Conservation (phyloP, 805 yeast species). For the Maudiozyma bulderi region DNA sequence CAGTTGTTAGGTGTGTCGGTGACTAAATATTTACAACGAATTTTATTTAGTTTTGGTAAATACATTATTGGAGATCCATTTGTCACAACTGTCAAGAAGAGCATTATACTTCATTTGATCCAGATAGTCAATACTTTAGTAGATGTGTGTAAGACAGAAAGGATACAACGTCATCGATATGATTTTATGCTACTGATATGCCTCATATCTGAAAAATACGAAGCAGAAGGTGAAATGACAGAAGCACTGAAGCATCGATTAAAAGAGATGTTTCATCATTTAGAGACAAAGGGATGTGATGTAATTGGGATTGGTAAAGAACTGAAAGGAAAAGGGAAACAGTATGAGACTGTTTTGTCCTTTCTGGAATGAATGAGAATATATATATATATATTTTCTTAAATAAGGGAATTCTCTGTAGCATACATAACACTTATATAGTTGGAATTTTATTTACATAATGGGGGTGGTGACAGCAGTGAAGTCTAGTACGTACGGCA, state of each 20-base stretch:
- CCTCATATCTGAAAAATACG: slow-evolving; percentile 18
- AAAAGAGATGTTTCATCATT: neutral
- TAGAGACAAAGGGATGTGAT: neutral
- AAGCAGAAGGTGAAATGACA: slow-evolving; percentile 17
- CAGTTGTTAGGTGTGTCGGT: slow-evolving; percentile 4
- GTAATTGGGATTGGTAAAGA: neutral
- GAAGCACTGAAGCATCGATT: neutral
- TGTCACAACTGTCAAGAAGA: slow-evolving; percentile 14
- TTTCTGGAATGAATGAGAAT: too few species aligned
- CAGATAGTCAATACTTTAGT: slow-evolving; percentile 7
- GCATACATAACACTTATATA: too few species aligned
- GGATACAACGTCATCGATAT: slow-evolving; percentile 18
- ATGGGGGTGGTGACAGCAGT: too few species aligned
- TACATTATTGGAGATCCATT: slow-evolving; percentile 22
- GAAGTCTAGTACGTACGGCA: too few species aligned
- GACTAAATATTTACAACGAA: slow-evolving; percentile 16
- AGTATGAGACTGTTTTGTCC: too few species aligned
- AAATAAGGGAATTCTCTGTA: too few species aligned
- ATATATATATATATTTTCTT: too few species aligned
- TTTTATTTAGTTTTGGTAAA: slow-evolving; percentile 23
- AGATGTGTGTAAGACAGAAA: slow-evolving; percentile 10
- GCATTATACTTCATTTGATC: slow-evolving; percentile 2
- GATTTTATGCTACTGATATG: slow-evolving; percentile 18
- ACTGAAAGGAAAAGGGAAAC: too few species aligned
- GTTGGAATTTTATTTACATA: too few species aligned